phyloP scores from a whole-genome alignment of 192 early-diverging fungal species.

The Entomortierella chlamydospora region DNA sequence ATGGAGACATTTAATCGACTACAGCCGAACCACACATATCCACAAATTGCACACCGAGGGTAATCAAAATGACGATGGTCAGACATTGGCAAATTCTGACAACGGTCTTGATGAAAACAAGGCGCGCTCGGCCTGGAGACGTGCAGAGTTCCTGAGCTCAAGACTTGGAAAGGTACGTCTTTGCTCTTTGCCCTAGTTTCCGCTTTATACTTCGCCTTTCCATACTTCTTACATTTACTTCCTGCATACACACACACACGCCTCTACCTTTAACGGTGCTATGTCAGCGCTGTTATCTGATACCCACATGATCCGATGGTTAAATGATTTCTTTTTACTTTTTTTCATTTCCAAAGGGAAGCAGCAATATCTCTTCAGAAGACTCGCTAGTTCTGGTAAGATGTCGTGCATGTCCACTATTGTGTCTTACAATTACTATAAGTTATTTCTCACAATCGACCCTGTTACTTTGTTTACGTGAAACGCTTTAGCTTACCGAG shows the following conservation, averaged over 20 bases:
- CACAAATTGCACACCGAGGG: constrained; percentile 31
- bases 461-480: too few relatives aligned
- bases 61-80: not conserved
- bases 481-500: constrained; percentile 42
- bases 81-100: not conserved
- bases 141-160: constrained; percentile 44
- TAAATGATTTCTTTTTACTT: not conserved
- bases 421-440: too few relatives aligned
- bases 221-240: too few relatives aligned
- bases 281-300: too few relatives aligned
- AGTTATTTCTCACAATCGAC: too few relatives aligned
- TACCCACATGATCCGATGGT: too few relatives aligned
- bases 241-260: too few relatives aligned
- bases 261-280: too few relatives aligned
- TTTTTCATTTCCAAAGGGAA: constrained; percentile 16
- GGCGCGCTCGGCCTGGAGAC: constrained; percentile 39
- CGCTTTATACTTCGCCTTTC: too few relatives aligned
- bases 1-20: constrained; percentile 45
- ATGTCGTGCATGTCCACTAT: not conserved
- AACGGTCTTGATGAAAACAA: constrained; percentile 9
- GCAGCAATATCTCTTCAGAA: constrained; percentile 12
- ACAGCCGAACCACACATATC: constrained; percentile 31
- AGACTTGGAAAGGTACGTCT: constrained; percentile 46
- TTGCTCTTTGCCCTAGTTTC: too few relatives aligned
- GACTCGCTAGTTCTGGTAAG: constrained; percentile 41